These are phyloP conservation scores for Russula ochroleuca DNA, from an alignment of 768 basidiomycete genomes.

Conservation along the genomic window DNA sequence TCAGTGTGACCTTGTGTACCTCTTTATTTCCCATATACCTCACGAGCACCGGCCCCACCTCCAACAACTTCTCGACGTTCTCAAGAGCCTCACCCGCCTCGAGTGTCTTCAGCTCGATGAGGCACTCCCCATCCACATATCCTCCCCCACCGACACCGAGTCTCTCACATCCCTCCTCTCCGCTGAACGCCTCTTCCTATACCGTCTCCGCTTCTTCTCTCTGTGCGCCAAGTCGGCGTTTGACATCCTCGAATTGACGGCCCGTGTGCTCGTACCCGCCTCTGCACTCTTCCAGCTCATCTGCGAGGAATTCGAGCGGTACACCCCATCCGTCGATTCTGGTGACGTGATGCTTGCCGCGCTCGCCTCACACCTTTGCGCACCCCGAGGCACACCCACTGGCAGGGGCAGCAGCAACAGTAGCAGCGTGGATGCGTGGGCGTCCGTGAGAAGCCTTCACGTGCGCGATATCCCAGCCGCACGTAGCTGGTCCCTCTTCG, in stretches of 20 bases:
- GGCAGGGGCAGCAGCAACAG: background rate
- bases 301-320: slow-evolving; percentile 20
- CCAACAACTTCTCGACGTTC: slow-evolving; percentile 18
- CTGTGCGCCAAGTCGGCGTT: slow-evolving; percentile 19
- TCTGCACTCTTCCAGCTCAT: slow-evolving; percentile 23
- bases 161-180: slow-evolving; percentile 8
- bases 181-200: slow-evolving; percentile 16
- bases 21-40: slow-evolving; percentile 22
- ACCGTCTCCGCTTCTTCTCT: slow-evolving; percentile 17
- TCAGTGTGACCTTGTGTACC: slow-evolving; percentile 23
- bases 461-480: slow-evolving; percentile 23
- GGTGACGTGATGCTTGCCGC: slow-evolving; percentile 24
- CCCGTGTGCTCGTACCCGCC: slow-evolving; percentile 15
- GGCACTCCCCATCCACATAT: slow-evolving; percentile 19
- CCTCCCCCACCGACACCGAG: slow-evolving; percentile 9
- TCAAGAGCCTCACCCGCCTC: slow-evolving; percentile 14
- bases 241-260: slow-evolving; percentile 24
- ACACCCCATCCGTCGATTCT: slow-evolving; percentile 12
- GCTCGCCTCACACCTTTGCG: slow-evolving; percentile 20
- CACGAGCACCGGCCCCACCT: slow-evolving; percentile 5
- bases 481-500: slow-evolving; percentile 23
- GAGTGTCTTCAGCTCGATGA: slow-evolving; percentile 24
- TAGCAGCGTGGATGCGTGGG: slow-evolving; percentile 8
- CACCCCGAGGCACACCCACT: background rate
- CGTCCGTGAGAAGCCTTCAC: slow-evolving; percentile 10